phyloP scores from a whole-genome alignment of 495 filamentous ascomycete species.

The Clavariopsis aquatica region DNA sequence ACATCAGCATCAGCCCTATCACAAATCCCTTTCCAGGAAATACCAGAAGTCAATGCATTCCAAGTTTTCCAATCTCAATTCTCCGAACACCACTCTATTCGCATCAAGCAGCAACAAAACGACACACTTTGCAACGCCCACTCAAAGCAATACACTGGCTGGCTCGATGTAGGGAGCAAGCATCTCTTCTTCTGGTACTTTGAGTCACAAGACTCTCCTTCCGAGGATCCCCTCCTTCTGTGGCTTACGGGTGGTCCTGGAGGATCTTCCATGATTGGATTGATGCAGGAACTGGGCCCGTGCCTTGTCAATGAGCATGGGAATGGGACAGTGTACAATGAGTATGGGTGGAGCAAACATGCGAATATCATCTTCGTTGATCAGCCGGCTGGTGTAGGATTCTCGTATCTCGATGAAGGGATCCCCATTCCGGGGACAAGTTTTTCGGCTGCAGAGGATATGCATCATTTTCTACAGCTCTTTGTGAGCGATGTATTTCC shows the following conservation, averaged over 20 bases:
- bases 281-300: constrained; percentile 33
- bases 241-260: constrained; percentile 37
- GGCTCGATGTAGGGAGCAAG: constrained; percentile 36
- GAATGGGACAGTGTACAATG: constrained; percentile 33
- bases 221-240: constrained; percentile 52
- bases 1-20: neutral
- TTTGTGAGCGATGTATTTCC: constrained; percentile 50
- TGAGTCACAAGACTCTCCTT: constrained; percentile 52
- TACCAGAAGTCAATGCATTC: constrained; percentile 15
- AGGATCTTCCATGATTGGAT: constrained; percentile 39
- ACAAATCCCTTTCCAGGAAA: constrained; percentile 24
- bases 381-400: constrained; percentile 28
- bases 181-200: constrained; percentile 47
- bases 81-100: constrained; percentile 45
- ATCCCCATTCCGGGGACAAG: constrained; percentile 22
- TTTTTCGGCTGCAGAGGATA: constrained; percentile 41
- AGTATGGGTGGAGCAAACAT: constrained; percentile 32
- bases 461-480: constrained; percentile 49
- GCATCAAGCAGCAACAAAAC: constrained; percentile 47
- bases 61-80: constrained; percentile 28
- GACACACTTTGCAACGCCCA: constrained; percentile 47
- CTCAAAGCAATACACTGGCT: constrained; percentile 49
- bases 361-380: constrained; percentile 32
- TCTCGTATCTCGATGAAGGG: constrained; percentile 32
- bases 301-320: constrained; percentile 36